Evolutionary conservation across 345 rosid genomes (phyloP).

Genomic region (Arabidopsis arenosa): DNA sequence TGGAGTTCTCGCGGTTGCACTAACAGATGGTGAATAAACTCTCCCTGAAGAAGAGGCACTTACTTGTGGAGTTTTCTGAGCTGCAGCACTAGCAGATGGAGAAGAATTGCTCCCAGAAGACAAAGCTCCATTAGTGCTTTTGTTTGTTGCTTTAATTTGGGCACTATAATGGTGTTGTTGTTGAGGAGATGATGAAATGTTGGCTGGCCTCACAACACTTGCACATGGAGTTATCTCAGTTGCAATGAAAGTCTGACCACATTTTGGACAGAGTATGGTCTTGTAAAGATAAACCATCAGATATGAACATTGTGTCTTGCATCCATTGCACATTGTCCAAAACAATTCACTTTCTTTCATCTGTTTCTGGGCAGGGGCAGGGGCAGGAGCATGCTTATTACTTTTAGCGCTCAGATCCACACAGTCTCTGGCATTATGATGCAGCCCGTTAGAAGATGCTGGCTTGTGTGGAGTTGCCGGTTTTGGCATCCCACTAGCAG

Average conservation of each 20-base stretch:
- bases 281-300: not conserved
- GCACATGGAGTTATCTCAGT: not conserved
- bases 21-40: constrained; percentile 17
- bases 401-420: not conserved
- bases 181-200: not conserved
- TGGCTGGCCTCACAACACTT: not conserved
- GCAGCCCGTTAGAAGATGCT: not conserved
- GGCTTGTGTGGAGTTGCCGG: not conserved
- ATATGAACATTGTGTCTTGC: not conserved
- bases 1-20: not conserved
- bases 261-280: not conserved
- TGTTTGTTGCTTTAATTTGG: constrained; percentile 12
- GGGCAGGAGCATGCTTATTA: not conserved
- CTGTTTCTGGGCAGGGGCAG: not conserved
- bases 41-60: not conserved
- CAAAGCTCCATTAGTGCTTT: constrained; percentile 24
- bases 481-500: not conserved
- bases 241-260: not conserved
- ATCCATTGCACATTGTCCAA: not conserved
- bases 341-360: not conserved
- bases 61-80: not conserved
- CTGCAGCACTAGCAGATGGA: not conserved
- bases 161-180: not conserved
- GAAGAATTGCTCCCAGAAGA: not conserved
- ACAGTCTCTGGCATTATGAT: not conserved